These are phyloP conservation scores for Trypanosoma platydactyli DNA, from an alignment of 208 protist genomes.

Conservation along the genomic window DNA sequence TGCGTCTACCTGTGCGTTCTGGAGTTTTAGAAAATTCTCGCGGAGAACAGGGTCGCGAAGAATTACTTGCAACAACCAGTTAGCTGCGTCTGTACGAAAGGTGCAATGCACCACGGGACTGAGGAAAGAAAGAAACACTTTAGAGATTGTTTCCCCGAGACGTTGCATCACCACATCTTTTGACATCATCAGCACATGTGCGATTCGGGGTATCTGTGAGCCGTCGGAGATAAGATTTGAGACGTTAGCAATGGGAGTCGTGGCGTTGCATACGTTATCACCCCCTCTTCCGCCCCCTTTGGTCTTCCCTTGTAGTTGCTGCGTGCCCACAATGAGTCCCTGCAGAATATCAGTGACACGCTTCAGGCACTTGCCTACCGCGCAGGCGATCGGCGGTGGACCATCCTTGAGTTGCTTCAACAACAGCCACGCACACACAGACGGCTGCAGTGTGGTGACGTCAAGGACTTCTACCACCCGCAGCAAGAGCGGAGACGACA, in stretches of 20 bases:
- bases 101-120: conserved; percentile 20
- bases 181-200: conserved; percentile 30
- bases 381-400: conserved; percentile 20
- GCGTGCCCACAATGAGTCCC: conserved; percentile 36
- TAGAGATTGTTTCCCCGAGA: conserved; percentile 34
- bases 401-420: conserved; percentile 17
- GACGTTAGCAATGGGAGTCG: background rate
- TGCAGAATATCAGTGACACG: conserved; percentile 29
- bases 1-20: conserved; percentile 42
- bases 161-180: conserved; percentile 25
- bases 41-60: conserved; percentile 34
- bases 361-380: conserved; percentile 22
- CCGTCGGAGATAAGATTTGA: conserved; percentile 29
- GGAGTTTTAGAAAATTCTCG: conserved; percentile 21
- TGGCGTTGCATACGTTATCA: background rate
- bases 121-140: conserved; percentile 43
- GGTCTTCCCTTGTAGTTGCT: conserved; percentile 19
- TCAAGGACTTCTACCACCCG: conserved; percentile 26
- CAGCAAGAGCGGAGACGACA: conserved; percentile 15
- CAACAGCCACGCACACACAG: conserved; percentile 33
- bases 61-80: conserved; percentile 47
- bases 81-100: conserved; percentile 43
- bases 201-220: conserved; percentile 29
- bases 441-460: conserved; percentile 20
- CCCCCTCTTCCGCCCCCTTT: background rate